Conservation (phyloP, 768 basidiomycete species). For the Termitomyces sp. region DNA sequence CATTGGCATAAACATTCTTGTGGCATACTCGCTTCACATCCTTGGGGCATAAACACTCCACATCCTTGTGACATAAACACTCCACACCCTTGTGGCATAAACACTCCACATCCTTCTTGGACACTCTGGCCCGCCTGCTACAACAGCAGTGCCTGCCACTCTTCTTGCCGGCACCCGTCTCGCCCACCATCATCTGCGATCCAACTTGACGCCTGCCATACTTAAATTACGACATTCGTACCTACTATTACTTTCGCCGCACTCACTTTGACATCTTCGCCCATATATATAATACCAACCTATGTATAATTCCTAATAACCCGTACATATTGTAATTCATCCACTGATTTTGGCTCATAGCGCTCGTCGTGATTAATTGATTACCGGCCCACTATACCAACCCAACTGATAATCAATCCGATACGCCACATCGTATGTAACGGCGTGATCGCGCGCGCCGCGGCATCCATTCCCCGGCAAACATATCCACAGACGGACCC, state of each 20-base stretch:
- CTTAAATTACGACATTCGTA: background rate
- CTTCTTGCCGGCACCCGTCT: background rate
- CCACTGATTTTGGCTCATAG: too few relatives aligned
- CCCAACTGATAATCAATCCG: background rate
- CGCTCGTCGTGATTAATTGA: background rate
- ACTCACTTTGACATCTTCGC: background rate
- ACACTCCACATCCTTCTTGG: background rate
- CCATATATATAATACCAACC: background rate
- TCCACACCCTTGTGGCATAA: too few relatives aligned
- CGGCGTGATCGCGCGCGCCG: background rate
- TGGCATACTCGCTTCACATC: too few relatives aligned
- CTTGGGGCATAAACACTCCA: too few relatives aligned
- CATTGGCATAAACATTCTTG: background rate
- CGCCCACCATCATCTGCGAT: background rate
- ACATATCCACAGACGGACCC: background rate
- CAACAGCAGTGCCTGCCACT: background rate
- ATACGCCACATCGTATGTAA: constrained; percentile 1
- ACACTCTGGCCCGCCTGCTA: background rate
- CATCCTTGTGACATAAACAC: too few relatives aligned
- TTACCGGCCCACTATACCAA: background rate
- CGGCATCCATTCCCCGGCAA: background rate
- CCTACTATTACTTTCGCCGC: background rate
- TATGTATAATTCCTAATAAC: background rate
- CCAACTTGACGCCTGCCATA: background rate
- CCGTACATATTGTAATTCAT: background rate